Evolutionary conservation across 805 yeast genomes (phyloP).

Genomic region (Jamesozyma lodderae): DNA sequence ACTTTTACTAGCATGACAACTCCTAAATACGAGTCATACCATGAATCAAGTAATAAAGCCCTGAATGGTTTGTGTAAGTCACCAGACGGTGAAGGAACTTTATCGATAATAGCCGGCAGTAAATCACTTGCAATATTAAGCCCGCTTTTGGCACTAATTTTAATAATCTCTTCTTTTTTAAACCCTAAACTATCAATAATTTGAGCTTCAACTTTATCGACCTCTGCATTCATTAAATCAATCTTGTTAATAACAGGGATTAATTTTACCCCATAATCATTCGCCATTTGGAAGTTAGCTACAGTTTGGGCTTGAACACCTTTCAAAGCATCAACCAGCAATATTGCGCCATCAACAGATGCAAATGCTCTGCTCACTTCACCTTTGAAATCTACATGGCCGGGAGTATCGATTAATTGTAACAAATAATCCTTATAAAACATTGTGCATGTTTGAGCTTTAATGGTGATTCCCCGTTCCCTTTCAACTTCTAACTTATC

Average conservation of each 20-base stretch:
- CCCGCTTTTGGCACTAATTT: conserved; percentile 91
- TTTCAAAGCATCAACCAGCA: conserved; percentile 88
- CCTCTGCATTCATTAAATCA: conserved; percentile 75
- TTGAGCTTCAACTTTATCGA: conserved; percentile 71
- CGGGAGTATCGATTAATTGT: conserved; percentile 94
- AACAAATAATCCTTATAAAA: conserved; percentile 70
- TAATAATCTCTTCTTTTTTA: conserved; percentile 60
- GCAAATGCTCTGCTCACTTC: conserved; percentile 94
- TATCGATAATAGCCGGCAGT: conserved; percentile 73
- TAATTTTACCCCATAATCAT: conserved; percentile 69
- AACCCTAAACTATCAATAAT: conserved; percentile 68
- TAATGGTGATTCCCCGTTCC: conserved; percentile 93
- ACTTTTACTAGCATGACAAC: conserved; percentile 78
- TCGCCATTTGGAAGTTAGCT: conserved; percentile 90
- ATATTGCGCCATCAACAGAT: conserved; percentile 87
- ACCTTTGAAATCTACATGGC: conserved; percentile 85
- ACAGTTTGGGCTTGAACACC: conserved; percentile 98
- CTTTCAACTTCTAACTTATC: conserved; percentile 91
- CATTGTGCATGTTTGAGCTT: conserved; percentile 96
- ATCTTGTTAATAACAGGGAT: conserved; percentile 89
- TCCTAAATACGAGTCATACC: conserved; percentile 92
- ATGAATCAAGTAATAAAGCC: conserved; percentile 72
- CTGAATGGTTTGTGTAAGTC: conserved; percentile 49
- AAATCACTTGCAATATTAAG: conserved; percentile 57
- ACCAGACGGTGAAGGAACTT: conserved; percentile 75